These are phyloP conservation scores for Colletotrichum costaricense DNA, from an alignment of 2,329 filamentous ascomycete genomes.

Conservation along the genomic window DNA sequence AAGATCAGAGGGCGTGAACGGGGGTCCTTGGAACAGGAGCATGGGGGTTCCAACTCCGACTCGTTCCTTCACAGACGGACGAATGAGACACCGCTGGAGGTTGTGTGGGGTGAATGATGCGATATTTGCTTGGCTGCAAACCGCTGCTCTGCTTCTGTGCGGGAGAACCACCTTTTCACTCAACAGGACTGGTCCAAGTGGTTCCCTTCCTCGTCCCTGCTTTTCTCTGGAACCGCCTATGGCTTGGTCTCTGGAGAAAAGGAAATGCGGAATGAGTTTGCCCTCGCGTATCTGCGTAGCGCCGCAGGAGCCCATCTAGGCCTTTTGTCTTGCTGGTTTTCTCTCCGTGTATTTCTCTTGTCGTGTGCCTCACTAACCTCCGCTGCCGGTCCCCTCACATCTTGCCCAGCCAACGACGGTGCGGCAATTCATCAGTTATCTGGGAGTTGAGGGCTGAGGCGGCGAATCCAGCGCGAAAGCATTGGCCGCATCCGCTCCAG, in stretches of 20 bases:
- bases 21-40: not conserved
- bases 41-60: constrained; percentile 22
- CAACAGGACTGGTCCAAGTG: not conserved
- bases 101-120: constrained; percentile 28
- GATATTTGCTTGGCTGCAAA: constrained; percentile 24
- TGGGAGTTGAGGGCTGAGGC: not conserved
- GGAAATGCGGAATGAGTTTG: constrained; percentile 19
- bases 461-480: not conserved
- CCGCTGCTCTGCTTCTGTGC: not conserved
- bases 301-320: constrained; percentile 7
- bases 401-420: not conserved
- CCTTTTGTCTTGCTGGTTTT: constrained; percentile 5
- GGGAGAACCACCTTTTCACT: not conserved
- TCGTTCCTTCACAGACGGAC: constrained; percentile 5
- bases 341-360: constrained; percentile 1
- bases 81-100: constrained; percentile 5
- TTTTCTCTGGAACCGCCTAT: not conserved
- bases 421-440: not conserved
- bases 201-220: not conserved
- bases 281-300: constrained; percentile 25
- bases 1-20: not conserved
- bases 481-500: not conserved
- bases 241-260: constrained; percentile 10
- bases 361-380: not conserved
- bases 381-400: too few species aligned